Evolutionary conservation across 225 moss, liverwort and hornwort genomes (phyloP).

Genomic region (Straminergon stramineum): DNA sequence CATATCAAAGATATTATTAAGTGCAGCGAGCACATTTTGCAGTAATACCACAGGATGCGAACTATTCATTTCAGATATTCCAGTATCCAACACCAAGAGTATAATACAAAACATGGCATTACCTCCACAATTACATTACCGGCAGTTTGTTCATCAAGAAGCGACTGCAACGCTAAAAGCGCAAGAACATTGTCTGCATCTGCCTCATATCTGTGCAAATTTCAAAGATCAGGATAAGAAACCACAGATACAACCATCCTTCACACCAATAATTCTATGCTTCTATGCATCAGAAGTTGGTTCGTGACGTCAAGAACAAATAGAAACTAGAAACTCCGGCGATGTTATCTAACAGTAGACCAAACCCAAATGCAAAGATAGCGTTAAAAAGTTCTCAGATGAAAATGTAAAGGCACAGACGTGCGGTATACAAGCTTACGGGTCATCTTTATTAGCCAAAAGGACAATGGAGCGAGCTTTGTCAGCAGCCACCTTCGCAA

Average conservation of each 20-base stretch:
- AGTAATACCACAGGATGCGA: background rate
- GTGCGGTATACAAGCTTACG: slow-evolving; percentile 20
- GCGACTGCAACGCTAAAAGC: slow-evolving; percentile 50
- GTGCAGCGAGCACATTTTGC: background rate
- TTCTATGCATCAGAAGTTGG: background rate
- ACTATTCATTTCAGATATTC: background rate
- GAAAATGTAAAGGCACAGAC: background rate
- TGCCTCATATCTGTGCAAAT: slow-evolving; percentile 47
- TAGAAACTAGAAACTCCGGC: background rate
- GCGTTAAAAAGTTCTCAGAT: background rate
- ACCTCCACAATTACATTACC: slow-evolving; percentile 60
- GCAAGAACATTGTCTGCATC: slow-evolving; percentile 65
- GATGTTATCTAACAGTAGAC: background rate
- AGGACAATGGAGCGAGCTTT: slow-evolving; percentile 59
- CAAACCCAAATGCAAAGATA: background rate
- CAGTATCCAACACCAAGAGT: background rate
- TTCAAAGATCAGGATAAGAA: background rate
- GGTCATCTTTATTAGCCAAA: slow-evolving; percentile 57
- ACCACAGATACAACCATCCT: background rate
- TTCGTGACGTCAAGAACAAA: background rate
- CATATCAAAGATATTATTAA: background rate
- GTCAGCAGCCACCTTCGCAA: slow-evolving; percentile 59
- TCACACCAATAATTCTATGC: background rate
- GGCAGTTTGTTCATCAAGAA: slow-evolving; percentile 36
- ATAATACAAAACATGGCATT: background rate